Percentiles rank a stretch among this genome's conserved stretches.
Evolutionary conservation across 139 green algal genomes (phyloP).

Genomic region (Coelastrella sp.): DNA sequence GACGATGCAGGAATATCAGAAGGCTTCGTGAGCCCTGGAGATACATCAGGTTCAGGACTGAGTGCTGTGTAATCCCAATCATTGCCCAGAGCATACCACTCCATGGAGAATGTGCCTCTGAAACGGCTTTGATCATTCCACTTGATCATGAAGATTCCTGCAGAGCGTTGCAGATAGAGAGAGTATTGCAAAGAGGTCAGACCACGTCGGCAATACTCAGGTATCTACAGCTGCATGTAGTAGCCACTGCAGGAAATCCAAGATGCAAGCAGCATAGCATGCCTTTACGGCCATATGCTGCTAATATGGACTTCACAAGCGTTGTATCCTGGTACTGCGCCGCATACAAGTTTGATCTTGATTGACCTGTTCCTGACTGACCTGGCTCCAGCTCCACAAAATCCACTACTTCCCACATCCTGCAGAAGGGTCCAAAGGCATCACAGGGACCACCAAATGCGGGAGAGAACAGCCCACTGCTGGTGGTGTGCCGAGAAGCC

Average conservation of each 20-base stretch:
- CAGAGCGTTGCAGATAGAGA: neutral
- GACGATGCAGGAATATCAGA: neutral
- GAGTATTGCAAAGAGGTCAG: neutral
- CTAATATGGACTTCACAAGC: too few relatives aligned
- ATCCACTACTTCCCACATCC: slow-evolving; percentile 48
- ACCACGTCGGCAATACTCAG: neutral
- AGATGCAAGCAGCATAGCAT: too few relatives aligned
- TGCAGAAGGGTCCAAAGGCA: slow-evolving; percentile 34
- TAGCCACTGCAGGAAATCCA: too few relatives aligned
- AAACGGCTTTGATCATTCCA: slow-evolving; percentile 42
- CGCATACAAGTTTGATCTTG: neutral
- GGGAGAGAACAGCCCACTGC: slow-evolving; percentile 6
- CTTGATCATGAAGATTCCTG: slow-evolving; percentile 40
- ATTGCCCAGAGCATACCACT: slow-evolving; percentile 47
- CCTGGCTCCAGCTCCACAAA: slow-evolving; percentile 44
- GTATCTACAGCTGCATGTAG: too few relatives aligned
- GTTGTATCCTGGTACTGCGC: too few relatives aligned
- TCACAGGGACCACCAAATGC: slow-evolving; percentile 40
- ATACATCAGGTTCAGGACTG: too few relatives aligned
- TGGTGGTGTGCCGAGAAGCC: neutral
- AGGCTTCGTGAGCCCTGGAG: neutral
- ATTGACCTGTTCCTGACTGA: neutral
- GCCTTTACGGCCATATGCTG: too few relatives aligned
- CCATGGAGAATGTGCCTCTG: slow-evolving; percentile 12
- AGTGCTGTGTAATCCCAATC: slow-evolving; percentile 37